These are phyloP conservation scores for Tilletia setariae DNA, from an alignment of 1,284 basidiomycete species.

Conservation along the genomic window DNA sequence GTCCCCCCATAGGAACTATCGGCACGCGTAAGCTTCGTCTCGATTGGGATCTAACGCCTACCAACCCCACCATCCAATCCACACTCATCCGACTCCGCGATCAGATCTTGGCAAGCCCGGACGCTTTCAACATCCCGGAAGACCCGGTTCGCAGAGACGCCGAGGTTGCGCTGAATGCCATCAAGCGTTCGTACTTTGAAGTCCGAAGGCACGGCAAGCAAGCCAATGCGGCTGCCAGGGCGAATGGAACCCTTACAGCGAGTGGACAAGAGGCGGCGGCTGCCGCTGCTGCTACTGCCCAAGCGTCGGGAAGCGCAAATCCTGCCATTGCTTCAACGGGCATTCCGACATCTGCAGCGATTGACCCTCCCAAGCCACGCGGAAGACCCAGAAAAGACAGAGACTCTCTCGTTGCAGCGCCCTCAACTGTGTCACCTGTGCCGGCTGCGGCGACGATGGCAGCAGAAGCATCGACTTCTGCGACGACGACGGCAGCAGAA, in stretches of 20 bases:
- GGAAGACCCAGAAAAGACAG: no score
- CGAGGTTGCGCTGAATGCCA: slow-evolving; percentile 2
- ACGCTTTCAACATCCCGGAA: background rate
- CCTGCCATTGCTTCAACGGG: no score
- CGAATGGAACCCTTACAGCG: background rate
- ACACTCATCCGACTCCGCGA: background rate
- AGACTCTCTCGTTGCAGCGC: no score
- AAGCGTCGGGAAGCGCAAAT: no score
- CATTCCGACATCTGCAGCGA: no score
- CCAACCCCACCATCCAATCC: background rate
- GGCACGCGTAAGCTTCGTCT: slow-evolving; percentile 1
- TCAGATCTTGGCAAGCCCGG: background rate
- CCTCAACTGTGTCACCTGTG: background rate
- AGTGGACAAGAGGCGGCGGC: background rate
- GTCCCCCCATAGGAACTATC: background rate
- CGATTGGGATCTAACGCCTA: background rate
- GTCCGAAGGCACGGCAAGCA: slow-evolving; percentile 11
- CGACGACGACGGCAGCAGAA: background rate
- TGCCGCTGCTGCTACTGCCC: background rate
- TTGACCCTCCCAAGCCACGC: no score
- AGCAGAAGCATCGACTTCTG: background rate
- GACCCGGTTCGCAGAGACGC: background rate
- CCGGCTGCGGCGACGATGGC: background rate
- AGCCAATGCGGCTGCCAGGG: background rate
- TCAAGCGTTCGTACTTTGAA: background rate